phyloP scores from a whole-genome alignment of 78 protist genomes.

The Dictyostelium purpureum region DNA sequence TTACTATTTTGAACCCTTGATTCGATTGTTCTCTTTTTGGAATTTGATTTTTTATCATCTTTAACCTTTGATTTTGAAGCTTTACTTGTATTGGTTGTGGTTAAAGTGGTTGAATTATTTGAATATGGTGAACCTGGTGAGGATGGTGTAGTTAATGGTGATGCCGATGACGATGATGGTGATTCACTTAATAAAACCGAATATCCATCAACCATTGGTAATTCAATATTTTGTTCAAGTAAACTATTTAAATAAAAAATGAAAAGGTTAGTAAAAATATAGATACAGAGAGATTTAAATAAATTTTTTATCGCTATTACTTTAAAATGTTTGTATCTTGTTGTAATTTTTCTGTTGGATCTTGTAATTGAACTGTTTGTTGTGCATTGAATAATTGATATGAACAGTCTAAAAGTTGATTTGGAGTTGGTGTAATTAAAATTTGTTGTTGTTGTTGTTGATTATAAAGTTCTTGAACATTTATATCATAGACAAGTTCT shows the following conservation, averaged over 20 bases:
- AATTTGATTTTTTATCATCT: background rate
- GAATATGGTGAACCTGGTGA: background rate
- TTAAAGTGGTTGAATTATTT: background rate
- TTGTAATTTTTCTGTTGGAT: too few relatives aligned
- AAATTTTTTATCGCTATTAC: background rate
- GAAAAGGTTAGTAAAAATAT: too few relatives aligned
- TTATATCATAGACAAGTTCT: slow-evolving; percentile 13
- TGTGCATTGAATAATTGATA: too few relatives aligned
- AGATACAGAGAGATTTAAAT: background rate
- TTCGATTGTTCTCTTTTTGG: slow-evolving; percentile 52
- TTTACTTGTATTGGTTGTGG: background rate
- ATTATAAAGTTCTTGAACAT: background rate
- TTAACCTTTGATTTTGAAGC: background rate
- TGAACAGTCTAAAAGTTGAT: too few relatives aligned
- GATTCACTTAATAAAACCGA: background rate
- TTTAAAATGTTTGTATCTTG: background rate
- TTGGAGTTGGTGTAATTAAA: background rate
- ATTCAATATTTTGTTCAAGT: background rate
- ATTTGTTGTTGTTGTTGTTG: background rate
- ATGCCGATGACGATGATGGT: background rate
- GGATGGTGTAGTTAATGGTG: background rate
- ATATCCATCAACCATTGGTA: background rate
- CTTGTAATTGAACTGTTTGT: too few relatives aligned
- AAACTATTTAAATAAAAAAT: background rate
- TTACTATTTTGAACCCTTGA: slow-evolving; percentile 66